A percentile compares a stretch with the other conserved stretches of the same genome.
phyloP scores from a whole-genome alignment of 768 basidiomycete genomes.

The Termitomyces heimii region DNA sequence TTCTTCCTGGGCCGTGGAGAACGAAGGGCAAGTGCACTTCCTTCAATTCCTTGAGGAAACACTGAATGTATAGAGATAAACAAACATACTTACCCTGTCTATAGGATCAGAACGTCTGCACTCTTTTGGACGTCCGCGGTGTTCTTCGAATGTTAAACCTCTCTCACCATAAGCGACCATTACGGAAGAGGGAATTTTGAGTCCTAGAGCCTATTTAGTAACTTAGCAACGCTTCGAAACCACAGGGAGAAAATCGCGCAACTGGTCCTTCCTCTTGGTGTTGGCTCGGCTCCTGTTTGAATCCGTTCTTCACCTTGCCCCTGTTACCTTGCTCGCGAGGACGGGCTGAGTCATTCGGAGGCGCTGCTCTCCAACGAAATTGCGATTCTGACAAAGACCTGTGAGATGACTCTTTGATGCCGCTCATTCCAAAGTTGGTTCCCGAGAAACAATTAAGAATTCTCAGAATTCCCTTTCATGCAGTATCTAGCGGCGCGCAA shows the following conservation, averaged over 20 bases:
- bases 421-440: background rate
- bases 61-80: background rate
- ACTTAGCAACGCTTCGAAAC: background rate
- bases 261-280: background rate
- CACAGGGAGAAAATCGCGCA: background rate
- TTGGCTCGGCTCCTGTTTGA: background rate
- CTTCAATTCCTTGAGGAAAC: background rate
- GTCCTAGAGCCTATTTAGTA: background rate
- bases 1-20: background rate
- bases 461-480: background rate
- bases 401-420: background rate
- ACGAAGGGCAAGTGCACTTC: background rate
- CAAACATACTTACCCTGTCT: background rate
- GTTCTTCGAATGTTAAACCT: background rate
- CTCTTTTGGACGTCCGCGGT: background rate
- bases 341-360: background rate
- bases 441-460: background rate
- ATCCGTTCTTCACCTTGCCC: background rate
- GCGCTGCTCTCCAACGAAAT: conserved; percentile 2
- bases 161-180: conserved; percentile 1
- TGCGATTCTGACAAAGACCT: conserved; percentile 5
- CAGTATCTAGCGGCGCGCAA: background rate
- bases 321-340: background rate
- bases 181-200: conserved; percentile 3
- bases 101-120: background rate